Evolutionary conservation across 352 stramenopile genomes (phyloP).

Genomic region (Peronospora destructor): DNA sequence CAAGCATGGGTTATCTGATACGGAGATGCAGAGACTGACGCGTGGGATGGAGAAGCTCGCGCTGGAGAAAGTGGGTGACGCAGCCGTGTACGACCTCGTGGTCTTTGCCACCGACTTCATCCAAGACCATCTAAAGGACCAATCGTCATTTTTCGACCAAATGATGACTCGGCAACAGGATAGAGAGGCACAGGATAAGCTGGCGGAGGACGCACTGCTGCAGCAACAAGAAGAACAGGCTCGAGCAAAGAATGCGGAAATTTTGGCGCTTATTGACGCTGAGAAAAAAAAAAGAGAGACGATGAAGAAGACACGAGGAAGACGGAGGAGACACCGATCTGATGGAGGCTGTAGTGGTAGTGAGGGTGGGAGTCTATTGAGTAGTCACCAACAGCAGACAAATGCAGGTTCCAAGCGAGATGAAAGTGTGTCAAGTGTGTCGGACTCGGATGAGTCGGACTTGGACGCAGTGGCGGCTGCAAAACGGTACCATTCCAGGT

Average conservation of each 20-base stretch:
- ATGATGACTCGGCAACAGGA: constrained; percentile 82
- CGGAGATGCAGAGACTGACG: constrained; percentile 50
- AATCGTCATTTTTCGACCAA: constrained; percentile 84
- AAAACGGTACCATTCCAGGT: constrained; percentile 63
- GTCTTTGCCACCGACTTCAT: constrained; percentile 78
- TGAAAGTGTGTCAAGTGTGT: constrained; percentile 29
- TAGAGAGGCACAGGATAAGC: constrained; percentile 49
- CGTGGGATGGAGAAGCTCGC: constrained; percentile 50
- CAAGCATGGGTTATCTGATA: constrained; percentile 62
- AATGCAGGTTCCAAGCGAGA: constrained; percentile 19
- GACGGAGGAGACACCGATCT: constrained; percentile 42
- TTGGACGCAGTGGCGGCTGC: constrained; percentile 29
- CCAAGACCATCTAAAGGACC: constrained; percentile 72
- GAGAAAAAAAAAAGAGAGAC: constrained; percentile 60
- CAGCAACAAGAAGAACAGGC: constrained; percentile 58
- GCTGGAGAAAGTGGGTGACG: constrained; percentile 61
- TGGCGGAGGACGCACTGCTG: constrained; percentile 42
- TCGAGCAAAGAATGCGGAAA: constrained; percentile 61
- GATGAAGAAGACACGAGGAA: constrained; percentile 48
- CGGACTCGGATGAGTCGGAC: constrained; percentile 40
- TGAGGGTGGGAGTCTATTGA: constrained; percentile 29
- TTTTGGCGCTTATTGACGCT: constrained; percentile 72
- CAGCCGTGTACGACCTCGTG: constrained; percentile 79
- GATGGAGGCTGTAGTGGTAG: constrained; percentile 35
- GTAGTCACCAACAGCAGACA: constrained; percentile 33